phyloP scores from a whole-genome alignment of 495 filamentous ascomycete genomes.

The Aspergillus nanangensis region DNA sequence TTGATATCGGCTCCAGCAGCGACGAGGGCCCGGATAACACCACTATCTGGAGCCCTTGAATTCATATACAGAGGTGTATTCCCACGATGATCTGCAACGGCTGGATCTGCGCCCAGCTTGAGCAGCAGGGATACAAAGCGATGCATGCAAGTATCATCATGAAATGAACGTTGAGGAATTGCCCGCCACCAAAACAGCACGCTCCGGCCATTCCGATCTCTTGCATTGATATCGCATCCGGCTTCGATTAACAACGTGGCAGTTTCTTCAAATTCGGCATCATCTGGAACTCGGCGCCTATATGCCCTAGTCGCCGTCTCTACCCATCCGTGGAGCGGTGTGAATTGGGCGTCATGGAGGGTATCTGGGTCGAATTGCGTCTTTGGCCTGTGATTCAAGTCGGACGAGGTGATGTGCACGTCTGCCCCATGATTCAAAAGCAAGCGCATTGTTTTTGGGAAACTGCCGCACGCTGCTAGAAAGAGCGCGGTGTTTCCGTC shows the following conservation, averaged over 20 bases:
- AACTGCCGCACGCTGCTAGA: background rate
- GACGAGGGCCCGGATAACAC: background rate
- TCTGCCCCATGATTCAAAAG: background rate
- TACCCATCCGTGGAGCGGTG: conserved; percentile 9
- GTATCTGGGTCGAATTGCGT: no score
- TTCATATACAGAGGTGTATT: background rate
- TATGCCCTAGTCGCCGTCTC: no score
- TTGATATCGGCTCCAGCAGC: conserved; percentile 6
- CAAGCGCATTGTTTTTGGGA: background rate
- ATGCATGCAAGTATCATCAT: no score
- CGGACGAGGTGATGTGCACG: background rate
- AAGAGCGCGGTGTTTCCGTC: background rate
- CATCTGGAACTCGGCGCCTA: no score
- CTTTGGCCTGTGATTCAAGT: no score
- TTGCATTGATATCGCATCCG: conserved; percentile 15
- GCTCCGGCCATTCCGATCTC: conserved; percentile 10
- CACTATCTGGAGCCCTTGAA: no score
- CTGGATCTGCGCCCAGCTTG: background rate
- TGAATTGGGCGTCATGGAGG: background rate
- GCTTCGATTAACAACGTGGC: conserved; percentile 12
- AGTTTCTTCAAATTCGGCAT: no score
- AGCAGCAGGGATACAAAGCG: conserved; percentile 1
- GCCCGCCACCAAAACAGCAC: conserved; percentile 5
- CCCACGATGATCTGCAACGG: background rate
- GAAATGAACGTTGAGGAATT: background rate